phyloP scores from a whole-genome alignment of 108 stramenopile species.

The Licmophora abbreviata region DNA sequence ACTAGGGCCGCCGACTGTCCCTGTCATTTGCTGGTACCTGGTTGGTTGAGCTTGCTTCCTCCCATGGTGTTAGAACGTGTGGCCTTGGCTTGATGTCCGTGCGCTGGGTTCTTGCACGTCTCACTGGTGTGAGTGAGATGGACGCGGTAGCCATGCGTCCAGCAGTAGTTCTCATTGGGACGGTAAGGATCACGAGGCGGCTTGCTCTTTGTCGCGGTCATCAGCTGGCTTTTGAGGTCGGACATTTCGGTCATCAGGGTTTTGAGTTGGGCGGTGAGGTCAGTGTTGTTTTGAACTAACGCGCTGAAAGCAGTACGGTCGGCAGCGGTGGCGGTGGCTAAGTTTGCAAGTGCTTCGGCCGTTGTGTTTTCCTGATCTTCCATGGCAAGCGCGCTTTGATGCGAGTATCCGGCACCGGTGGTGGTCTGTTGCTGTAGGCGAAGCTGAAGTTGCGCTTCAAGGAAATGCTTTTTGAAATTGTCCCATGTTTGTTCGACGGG shows the following conservation, averaged over 20 bases:
- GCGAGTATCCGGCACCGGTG: constrained; percentile 1
- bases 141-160: constrained; percentile 13
- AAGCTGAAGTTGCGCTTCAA: constrained; percentile 2
- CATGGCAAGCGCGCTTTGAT: background rate
- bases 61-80: constrained; percentile 1
- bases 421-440: background rate
- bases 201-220: background rate
- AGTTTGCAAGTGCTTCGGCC: constrained; percentile 1
- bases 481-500: constrained; percentile 2
- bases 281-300: background rate
- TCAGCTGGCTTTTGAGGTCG: background rate
- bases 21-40: background rate
- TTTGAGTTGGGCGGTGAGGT: background rate
- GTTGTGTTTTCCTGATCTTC: background rate
- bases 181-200: background rate
- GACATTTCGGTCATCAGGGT: background rate
- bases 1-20: background rate
- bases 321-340: constrained; percentile 1
- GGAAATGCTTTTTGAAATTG: constrained; percentile 5
- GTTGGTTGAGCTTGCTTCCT: background rate
- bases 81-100: constrained; percentile 9
- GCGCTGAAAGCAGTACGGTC: background rate
- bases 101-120: constrained; percentile 3
- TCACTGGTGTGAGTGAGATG: constrained; percentile 8
- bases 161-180: constrained; percentile 6